A percentile compares a stretch with the other conserved stretches of the same genome.
Evolutionary conservation across 1,139 yeast species (phyloP).

Genomic region (Schwanniomyces etchellsii): DNA sequence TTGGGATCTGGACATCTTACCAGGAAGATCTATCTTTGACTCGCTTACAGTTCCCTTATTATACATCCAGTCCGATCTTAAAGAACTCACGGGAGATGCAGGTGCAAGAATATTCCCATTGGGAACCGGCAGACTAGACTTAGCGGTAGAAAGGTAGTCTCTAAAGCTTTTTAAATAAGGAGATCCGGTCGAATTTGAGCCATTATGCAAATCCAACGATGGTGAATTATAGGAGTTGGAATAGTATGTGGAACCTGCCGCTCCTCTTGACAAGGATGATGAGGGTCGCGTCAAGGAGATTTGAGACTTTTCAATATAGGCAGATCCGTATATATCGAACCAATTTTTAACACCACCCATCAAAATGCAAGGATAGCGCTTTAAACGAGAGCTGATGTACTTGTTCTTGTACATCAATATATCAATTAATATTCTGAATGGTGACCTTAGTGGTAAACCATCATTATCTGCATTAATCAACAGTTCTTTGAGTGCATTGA

Average conservation of each 20-base stretch:
- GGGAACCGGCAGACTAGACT: constrained; percentile 7
- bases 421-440: constrained; percentile 48
- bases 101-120: background rate
- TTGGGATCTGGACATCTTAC: too few species aligned
- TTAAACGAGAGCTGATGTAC: constrained; percentile 30
- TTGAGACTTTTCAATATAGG: constrained; percentile 32
- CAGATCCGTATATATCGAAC: constrained; percentile 31
- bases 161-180: constrained; percentile 34
- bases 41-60: background rate
- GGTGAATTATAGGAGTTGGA: background rate
- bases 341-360: constrained; percentile 40
- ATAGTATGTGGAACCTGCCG: background rate
- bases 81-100: background rate
- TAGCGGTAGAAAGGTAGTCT: constrained; percentile 36
- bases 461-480: constrained; percentile 12
- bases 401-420: constrained; percentile 39
- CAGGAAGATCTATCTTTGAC: background rate
- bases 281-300: constrained; percentile 22
- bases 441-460: constrained; percentile 31
- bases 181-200: constrained; percentile 8
- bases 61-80: background rate
- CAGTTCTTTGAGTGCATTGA: constrained; percentile 18
- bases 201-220: too few species aligned
- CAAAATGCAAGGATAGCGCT: constrained; percentile 29
- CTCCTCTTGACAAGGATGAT: background rate